Percentiles rank a stretch among this genome's conserved stretches.
Evolutionary conservation across 1,284 basidiomycete species (phyloP).

Genomic region (Polyporus tsugae): DNA sequence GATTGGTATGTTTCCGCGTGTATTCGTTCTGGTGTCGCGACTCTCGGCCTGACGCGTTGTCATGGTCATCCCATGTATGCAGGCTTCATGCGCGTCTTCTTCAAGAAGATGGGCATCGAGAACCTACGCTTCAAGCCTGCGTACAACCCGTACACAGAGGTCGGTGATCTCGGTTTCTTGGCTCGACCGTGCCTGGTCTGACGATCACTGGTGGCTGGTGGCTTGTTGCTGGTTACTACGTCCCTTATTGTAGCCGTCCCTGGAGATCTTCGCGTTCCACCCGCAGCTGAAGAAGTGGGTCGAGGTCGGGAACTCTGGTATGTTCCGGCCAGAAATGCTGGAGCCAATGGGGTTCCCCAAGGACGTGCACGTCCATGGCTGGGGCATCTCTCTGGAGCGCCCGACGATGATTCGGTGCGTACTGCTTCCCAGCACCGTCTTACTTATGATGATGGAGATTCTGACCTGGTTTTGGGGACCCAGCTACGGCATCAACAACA

Average conservation of each 20-base stretch:
- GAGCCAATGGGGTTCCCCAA: constrained; percentile 99
- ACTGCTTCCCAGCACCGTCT: neutral
- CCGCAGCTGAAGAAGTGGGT: constrained; percentile 96
- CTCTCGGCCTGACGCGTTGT: neutral
- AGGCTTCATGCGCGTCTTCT: constrained; percentile 99
- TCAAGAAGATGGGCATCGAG: constrained; percentile 96
- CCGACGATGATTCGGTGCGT: constrained; percentile 99
- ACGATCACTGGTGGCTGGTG: constrained; percentile 2
- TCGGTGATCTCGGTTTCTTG: constrained; percentile 43
- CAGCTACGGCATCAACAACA: constrained; percentile 93
- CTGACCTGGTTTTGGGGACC: constrained; percentile 1
- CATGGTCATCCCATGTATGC: constrained; percentile 5
- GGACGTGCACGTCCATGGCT: constrained; percentile 96
- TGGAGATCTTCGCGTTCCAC: constrained; percentile 99
- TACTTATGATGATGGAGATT: neutral
- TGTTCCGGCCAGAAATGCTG: constrained; percentile 99
- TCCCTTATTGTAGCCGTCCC: constrained; percentile 75
- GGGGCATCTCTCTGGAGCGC: constrained; percentile 95
- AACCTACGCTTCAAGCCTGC: constrained; percentile 97
- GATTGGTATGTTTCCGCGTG: constrained; percentile 71
- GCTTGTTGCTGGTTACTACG: neutral
- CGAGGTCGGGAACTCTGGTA: constrained; percentile 94
- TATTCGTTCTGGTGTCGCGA: neutral
- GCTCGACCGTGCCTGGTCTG: constrained; percentile 8
- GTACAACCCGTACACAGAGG: constrained; percentile 97